Evolutionary conservation across 192 early-diverging fungal species (phyloP).

Genomic region (Coemansia sp.): DNA sequence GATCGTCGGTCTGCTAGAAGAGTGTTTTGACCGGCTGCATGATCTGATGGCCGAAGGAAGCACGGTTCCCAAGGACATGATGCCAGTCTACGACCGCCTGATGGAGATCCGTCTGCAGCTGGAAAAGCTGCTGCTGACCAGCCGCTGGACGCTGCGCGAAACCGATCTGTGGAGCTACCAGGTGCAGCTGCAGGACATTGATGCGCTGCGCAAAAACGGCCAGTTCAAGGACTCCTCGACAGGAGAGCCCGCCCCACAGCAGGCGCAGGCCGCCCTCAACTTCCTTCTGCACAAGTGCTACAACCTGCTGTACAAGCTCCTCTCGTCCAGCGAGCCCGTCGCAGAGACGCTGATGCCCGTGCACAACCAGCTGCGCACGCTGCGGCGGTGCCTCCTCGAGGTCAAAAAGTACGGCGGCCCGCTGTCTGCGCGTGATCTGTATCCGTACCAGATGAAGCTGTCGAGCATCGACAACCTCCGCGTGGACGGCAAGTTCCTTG

Average conservation of each 20-base stretch:
- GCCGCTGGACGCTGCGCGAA: constrained; percentile 77
- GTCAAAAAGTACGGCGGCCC: constrained; percentile 81
- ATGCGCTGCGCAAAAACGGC: constrained; percentile 78
- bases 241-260: constrained; percentile 60
- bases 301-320: constrained; percentile 78
- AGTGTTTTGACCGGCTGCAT: constrained; percentile 79
- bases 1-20: constrained; percentile 77
- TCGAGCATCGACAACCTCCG: constrained; percentile 77
- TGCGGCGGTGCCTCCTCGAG: constrained; percentile 74
- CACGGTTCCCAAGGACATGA: constrained; percentile 62
- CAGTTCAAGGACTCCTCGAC: constrained; percentile 71
- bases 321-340: constrained; percentile 77
- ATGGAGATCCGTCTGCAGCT: constrained; percentile 72
- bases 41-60: constrained; percentile 73
- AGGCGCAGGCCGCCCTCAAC: constrained; percentile 75
- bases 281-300: constrained; percentile 84
- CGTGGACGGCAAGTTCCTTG: constrained; percentile 83
- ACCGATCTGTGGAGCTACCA: constrained; percentile 78
- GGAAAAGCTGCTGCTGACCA: constrained; percentile 72
- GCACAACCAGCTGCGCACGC: constrained; percentile 82
- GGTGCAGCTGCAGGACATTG: constrained; percentile 78
- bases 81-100: constrained; percentile 61
- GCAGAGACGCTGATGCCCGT: constrained; percentile 79
- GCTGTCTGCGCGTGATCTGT: constrained; percentile 69
- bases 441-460: constrained; percentile 89